Percentiles rank a stretch among this genome's conserved stretches.
Evolutionary conservation across 2,329 filamentous ascomycete species (phyloP).

Genomic region (Arthrobotrys iridis): DNA sequence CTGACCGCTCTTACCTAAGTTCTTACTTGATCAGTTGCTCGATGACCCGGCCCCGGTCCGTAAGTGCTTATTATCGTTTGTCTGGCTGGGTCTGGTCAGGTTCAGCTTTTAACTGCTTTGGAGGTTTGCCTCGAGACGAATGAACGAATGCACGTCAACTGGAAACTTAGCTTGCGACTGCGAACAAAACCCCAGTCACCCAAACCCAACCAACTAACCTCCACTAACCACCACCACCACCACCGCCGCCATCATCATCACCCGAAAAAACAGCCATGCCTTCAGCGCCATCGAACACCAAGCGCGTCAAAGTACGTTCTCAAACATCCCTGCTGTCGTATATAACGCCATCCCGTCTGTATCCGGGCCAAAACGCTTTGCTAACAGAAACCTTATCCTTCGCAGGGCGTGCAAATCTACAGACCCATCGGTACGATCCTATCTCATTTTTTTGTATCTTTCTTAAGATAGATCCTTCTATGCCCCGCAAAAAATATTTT

Average conservation of each 20-base stretch:
- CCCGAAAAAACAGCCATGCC: conserved; percentile 23
- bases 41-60: no score
- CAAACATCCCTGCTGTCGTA: not conserved
- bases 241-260: not conserved
- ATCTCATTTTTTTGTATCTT: not conserved
- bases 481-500: not conserved
- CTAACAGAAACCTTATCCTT: no score
- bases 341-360: conserved; percentile 23
- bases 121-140: no score
- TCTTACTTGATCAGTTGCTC: no score
- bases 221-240: not conserved
- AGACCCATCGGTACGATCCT: conserved; percentile 51
- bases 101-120: not conserved
- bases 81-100: not conserved
- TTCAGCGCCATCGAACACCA: conserved; percentile 48
- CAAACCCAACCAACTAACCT: not conserved
- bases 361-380: conserved; percentile 1
- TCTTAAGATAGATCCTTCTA: not conserved
- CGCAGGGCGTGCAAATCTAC: conserved; percentile 55
- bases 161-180: not conserved
- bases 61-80: not conserved
- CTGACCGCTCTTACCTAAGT: no score
- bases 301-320: conserved; percentile 52
- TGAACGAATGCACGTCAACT: no score
- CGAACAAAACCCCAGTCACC: not conserved